Evolutionary conservation across 202 grass and related monocot genomes (phyloP).

Genomic region (Saccharum hybrid): DNA sequence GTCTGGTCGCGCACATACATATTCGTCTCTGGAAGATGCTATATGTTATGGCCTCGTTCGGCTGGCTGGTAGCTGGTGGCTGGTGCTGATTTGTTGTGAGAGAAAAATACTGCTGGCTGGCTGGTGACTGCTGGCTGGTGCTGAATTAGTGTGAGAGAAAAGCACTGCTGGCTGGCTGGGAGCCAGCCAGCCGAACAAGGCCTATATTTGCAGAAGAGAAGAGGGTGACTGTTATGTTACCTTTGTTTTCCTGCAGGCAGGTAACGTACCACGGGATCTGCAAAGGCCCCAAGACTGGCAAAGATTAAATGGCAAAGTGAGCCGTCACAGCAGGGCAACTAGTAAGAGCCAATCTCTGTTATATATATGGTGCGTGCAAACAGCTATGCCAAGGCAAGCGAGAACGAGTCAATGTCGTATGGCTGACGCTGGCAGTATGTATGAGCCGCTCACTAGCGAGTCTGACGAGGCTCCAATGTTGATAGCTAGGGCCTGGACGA

Average conservation of each 20-base stretch:
- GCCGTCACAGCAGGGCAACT: neutral
- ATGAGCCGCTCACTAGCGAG: neutral
- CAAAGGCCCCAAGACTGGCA: neutral
- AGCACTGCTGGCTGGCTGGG: too few relatives aligned
- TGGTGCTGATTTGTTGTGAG: too few relatives aligned
- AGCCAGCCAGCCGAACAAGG: too few relatives aligned
- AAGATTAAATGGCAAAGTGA: neutral
- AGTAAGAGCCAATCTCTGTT: neutral
- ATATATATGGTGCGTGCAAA: neutral
- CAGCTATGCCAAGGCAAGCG: neutral
- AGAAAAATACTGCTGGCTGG: too few relatives aligned
- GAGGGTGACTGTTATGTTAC: neutral
- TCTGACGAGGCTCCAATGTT: neutral
- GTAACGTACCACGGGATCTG: neutral
- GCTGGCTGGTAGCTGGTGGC: too few relatives aligned
- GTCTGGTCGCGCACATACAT: too few relatives aligned
- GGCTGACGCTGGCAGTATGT: neutral
- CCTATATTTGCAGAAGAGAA: neutral
- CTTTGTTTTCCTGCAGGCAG: conserved; percentile 12
- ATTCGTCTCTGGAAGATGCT: too few relatives aligned
- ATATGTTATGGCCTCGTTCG: too few relatives aligned
- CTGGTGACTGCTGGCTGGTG: too few relatives aligned
- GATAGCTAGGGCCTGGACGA: neutral
- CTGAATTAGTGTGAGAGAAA: too few relatives aligned
- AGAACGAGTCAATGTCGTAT: neutral